Conservation (phyloP, 495 filamentous ascomycete species). For the Annulohypoxylon maeteangense region DNA sequence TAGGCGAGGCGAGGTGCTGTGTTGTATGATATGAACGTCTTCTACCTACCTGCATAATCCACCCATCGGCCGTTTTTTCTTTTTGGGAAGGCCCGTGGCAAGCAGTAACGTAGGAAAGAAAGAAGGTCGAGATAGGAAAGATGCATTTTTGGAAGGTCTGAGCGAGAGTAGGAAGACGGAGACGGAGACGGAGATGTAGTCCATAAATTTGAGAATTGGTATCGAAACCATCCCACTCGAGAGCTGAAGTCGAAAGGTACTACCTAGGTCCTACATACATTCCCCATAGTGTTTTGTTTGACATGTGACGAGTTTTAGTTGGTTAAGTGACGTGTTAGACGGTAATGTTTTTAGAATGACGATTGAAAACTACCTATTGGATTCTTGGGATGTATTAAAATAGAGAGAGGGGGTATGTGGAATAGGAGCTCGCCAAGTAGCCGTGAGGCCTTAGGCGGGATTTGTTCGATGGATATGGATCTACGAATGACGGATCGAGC, state of each 20-base stretch:
- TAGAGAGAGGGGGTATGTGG: background rate
- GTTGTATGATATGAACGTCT: conserved; percentile 15
- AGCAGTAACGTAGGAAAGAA: background rate
- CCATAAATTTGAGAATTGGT: conserved; percentile 31
- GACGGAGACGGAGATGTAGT: conserved; percentile 19
- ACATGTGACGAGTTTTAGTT: background rate
- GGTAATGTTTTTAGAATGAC: background rate
- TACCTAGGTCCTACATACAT: too few relatives aligned
- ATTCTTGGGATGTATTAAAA: background rate
- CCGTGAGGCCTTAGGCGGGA: too few relatives aligned
- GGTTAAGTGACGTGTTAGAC: background rate
- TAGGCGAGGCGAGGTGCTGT: background rate
- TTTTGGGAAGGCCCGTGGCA: background rate
- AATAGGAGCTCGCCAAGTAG: background rate
- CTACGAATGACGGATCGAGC: too few relatives aligned
- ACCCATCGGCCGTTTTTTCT: background rate
- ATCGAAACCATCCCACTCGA: conserved; percentile 19
- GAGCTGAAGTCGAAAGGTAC: background rate
- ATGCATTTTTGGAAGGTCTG: conserved; percentile 5
- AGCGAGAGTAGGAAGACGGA: background rate
- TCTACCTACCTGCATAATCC: conserved; percentile 1
- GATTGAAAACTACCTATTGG: background rate
- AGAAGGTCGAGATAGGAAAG: background rate
- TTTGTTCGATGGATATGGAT: too few relatives aligned
- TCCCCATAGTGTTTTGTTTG: background rate